Evolutionary conservation across 805 yeast species (phyloP).

Genomic region (Wickerhamomyces sydowiorum): DNA sequence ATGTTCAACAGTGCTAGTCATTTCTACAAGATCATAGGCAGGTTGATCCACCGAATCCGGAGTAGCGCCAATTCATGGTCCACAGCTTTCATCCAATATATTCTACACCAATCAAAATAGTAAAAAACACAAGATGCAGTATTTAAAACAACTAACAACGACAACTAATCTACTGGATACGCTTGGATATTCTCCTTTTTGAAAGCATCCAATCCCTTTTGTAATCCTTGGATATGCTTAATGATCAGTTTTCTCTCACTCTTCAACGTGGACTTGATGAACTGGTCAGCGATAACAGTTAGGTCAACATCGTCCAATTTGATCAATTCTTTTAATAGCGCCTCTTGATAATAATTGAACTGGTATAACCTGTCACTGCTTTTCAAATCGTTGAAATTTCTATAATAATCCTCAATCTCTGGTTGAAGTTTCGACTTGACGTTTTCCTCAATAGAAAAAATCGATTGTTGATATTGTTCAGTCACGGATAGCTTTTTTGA

Average conservation of each 20-base stretch:
- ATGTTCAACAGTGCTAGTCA: too few species aligned
- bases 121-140: not conserved
- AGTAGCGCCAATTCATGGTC: too few species aligned
- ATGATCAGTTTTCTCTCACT: slow-evolving; percentile 54
- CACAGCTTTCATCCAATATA: too few species aligned
- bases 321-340: slow-evolving; percentile 59
- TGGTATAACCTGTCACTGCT: slow-evolving; percentile 33
- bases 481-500: not conserved
- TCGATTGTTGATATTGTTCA: not conserved
- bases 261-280: slow-evolving; percentile 44
- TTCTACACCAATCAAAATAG: not conserved
- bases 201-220: slow-evolving; percentile 13
- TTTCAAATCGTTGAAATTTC: slow-evolving; percentile 1
- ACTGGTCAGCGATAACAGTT: slow-evolving; percentile 26
- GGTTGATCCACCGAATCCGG: too few species aligned
- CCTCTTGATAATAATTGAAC: slow-evolving; percentile 58
- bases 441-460: not conserved
- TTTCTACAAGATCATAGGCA: too few species aligned
- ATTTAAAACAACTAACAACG: not conserved
- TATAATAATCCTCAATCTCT: slow-evolving; percentile 2
- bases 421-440: not conserved
- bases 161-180: not conserved
- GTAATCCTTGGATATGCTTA: slow-evolving; percentile 42
- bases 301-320: slow-evolving; percentile 59
- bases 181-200: slow-evolving; percentile 6